phyloP scores from a whole-genome alignment of 2,329 filamentous ascomycete species.

The Cladosporium sp. region DNA sequence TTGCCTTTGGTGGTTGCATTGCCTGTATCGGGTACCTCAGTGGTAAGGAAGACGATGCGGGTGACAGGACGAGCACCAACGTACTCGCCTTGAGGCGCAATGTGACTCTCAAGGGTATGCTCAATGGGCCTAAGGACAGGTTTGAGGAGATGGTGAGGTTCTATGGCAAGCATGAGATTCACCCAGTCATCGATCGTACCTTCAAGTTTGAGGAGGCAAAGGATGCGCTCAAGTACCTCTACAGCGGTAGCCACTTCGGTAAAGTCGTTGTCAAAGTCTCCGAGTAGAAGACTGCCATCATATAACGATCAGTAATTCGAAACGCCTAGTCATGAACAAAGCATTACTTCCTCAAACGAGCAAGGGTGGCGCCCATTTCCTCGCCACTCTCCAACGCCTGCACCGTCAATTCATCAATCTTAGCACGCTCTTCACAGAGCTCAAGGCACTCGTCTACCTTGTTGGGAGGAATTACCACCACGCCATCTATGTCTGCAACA shows the following conservation, averaged over 20 bases:
- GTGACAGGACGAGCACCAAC: conserved; percentile 57
- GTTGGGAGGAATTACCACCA: conserved; percentile 22
- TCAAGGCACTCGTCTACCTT: conserved; percentile 30
- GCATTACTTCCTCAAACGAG: conserved; percentile 30
- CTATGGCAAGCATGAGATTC: conserved; percentile 39
- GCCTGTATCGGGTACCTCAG: conserved; percentile 41
- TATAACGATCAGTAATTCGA: not conserved
- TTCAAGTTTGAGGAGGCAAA: conserved; percentile 36
- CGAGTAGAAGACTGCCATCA: not conserved
- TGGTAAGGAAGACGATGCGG: conserved; percentile 53
- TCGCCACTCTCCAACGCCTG: conserved; percentile 29
- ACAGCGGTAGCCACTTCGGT: conserved; percentile 37
- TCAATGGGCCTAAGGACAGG: conserved; percentile 57
- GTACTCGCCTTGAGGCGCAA: conserved; percentile 49
- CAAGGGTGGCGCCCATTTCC: conserved; percentile 34
- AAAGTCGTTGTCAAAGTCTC: conserved; percentile 30
- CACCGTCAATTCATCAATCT: conserved; percentile 35
- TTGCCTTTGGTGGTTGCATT: conserved; percentile 39
- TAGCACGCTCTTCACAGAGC: conserved; percentile 31
- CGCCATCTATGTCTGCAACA: conserved; percentile 33
- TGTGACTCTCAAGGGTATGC: conserved; percentile 52
- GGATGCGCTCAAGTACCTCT: conserved; percentile 33
- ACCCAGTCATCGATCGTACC: conserved; percentile 38
- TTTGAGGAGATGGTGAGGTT: conserved; percentile 43
- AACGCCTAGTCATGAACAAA: not conserved